Base-by-base conservation (phyloP, 176 grass and related monocot genomes). In the Avena insularis region DNA sequence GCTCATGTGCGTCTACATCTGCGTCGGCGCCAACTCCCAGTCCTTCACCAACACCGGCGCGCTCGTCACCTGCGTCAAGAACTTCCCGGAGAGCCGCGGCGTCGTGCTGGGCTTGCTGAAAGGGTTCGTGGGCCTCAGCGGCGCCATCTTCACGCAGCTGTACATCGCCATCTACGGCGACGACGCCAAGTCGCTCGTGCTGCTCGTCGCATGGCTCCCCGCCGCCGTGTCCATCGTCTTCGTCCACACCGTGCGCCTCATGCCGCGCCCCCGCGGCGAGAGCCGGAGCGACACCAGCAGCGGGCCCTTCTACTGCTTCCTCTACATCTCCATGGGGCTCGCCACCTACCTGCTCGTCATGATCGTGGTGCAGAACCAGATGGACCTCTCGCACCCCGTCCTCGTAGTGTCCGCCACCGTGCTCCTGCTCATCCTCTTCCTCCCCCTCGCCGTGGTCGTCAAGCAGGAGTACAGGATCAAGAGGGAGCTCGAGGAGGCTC, bases 1-100 rank as follows among this genome's bases (percentile, higher is more conserved):
- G 92, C 92, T 89, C 62, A 90, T 95, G 93, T 95, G 90, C 79
- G 47, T 92, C 79, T 95, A 95, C 86, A 92, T 95, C 90, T 95
- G 90, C 86, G 15, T 92, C 12, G 93, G 93, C 0, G 90, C 93
- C 69, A 95, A 95, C 62, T 95, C 93, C 4, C 93, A 92, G 90
- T 87, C 92, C 57, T 94, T 91, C 87, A 78, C 92, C 82, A 92
- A 92, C 88, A 95, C 93, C 36, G 93, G 93, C 47, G 90, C 90
- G 17, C 93, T 92, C 68, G 93, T 92, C 69, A 95, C 93, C 67
- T 90, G 85, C 79, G 93, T 95, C 60, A 90, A 95, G 86, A 95
- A 92, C 90, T 95, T 95, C 79, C 93, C 90, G 16, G 93, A 92
- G 88, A 90, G 86, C 90, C 90, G 93, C n/a, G 93, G 93, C 67